phyloP scores from a whole-genome alignment of 1,284 basidiomycete species.

The Melampsora americana region DNA sequence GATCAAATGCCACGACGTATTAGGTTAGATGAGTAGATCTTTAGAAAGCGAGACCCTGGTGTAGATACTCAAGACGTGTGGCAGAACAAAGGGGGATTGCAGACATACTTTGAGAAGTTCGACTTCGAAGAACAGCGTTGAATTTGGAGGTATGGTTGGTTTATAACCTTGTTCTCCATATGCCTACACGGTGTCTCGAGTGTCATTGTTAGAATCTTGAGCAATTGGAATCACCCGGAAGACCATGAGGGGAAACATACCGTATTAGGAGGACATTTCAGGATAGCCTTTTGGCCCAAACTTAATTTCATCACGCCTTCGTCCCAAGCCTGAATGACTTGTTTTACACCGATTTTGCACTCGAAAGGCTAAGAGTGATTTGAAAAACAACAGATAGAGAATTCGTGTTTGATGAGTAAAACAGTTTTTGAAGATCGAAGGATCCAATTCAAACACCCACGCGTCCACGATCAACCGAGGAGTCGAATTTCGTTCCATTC shows the following conservation, averaged over 20 bases:
- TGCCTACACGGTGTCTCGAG: slow-evolving; percentile 57
- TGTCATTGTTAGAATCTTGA: not conserved
- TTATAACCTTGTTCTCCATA: slow-evolving; percentile 72
- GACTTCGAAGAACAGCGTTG: slow-evolving; percentile 71
- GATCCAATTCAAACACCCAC: not conserved
- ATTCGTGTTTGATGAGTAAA: not conserved
- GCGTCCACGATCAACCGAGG: slow-evolving; percentile 26
- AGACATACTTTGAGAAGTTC: slow-evolving; percentile 36
- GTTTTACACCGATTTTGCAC: slow-evolving; percentile 30
- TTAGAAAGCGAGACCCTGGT: no score
- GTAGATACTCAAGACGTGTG: no score
- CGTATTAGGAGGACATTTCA: slow-evolving; percentile 65
- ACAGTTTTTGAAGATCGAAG: not conserved
- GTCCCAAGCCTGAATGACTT: slow-evolving; percentile 52
- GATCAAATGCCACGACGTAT: no score
- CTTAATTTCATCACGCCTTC: slow-evolving; percentile 69
- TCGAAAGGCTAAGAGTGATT: slow-evolving; percentile 24
- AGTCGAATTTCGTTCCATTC: slow-evolving; percentile 35
- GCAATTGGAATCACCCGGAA: not conserved
- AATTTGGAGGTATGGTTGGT: slow-evolving; percentile 73
- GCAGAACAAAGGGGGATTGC: not conserved
- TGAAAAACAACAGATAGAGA: not conserved
- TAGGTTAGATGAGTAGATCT: no score
- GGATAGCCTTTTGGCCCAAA: slow-evolving; percentile 69
- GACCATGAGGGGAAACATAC: slow-evolving; percentile 36